Evolutionary conservation across 2,329 filamentous ascomycete species (phyloP).

Genomic region (Lecanicillium sp.): DNA sequence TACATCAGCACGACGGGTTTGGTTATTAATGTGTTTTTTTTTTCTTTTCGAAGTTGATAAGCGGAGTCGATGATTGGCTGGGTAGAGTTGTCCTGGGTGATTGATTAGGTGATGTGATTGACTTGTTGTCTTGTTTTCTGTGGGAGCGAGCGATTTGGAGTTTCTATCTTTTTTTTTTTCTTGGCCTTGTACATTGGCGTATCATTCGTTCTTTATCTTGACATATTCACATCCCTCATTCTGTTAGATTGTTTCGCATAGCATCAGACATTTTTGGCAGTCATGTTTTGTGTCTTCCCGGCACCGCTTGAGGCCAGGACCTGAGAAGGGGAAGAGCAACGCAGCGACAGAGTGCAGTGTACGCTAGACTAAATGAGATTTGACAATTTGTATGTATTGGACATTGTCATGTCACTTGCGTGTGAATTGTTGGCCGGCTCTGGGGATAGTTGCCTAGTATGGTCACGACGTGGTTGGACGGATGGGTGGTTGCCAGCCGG

Average conservation of each 20-base stretch:
- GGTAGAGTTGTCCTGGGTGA: background rate
- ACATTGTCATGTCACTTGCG: too few relatives aligned
- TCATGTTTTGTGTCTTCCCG: too few relatives aligned
- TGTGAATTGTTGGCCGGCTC: too few relatives aligned
- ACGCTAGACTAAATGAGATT: too few relatives aligned
- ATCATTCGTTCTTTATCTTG: background rate
- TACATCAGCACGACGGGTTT: conserved; percentile 59
- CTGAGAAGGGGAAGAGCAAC: too few relatives aligned
- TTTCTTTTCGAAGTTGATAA: background rate
- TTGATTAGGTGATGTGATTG: background rate
- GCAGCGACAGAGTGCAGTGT: too few relatives aligned
- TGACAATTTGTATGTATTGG: too few relatives aligned
- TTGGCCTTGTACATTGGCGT: background rate
- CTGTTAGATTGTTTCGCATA: background rate
- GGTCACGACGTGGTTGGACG: too few relatives aligned
- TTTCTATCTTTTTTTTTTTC: background rate
- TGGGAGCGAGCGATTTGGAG: conserved; percentile 6
- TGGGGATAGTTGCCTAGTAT: too few relatives aligned
- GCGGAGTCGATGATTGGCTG: background rate
- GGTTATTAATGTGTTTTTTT: conserved; percentile 34
- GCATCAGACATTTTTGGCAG: background rate
- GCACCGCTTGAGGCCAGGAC: too few relatives aligned
- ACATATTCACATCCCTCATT: background rate
- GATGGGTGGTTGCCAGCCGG: too few relatives aligned
- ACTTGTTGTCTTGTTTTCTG: background rate